Evolutionary conservation across 768 basidiomycete genomes (phyloP), one percentile per base, ranked within the genome.

Genomic region (Antrodiella citrinella): DNA sequence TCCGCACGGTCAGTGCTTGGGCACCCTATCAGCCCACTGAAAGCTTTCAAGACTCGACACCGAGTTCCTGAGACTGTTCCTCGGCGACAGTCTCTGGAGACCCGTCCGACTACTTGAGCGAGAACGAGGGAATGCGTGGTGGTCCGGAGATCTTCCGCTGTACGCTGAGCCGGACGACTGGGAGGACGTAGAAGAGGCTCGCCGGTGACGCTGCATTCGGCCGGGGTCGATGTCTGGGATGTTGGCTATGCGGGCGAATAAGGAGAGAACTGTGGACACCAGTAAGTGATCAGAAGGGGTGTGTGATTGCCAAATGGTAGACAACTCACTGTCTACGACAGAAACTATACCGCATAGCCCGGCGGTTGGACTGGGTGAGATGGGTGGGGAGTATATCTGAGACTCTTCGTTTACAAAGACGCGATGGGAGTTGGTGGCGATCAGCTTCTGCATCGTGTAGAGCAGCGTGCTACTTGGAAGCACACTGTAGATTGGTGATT

Each of bases 401-500:
- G 76, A 71, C 47, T 90, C 86, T 48, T 77, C 76, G 2, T 81
- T 84, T 19, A 91, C 79, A 60, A 91, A 91, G 10, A 91, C 72
- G 23, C 89, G 78, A 59, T 90, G 88, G 0, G 89, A 72, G 85
- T 55, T 59, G 91, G 88, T 91, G 2, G 89, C 87, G 20, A 91
- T 75, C 7, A 91, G 71, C 62, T 91, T 91, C 65, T 90, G 78
- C 49, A 89, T 81, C 0, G 86, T 81, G 63, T 82, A 87, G 11
- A 74, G 72, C 3, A 91, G 71, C 4, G 78, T 73, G 57, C 73
- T 84, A 41, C 73, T 77, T 0, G 83, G 77, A 24, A 76, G 71
- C 19, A 90, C 84, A 45, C 85, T 86, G 62, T 89, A 91, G 0
- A 89, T 89, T 86, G 63, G 89, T 67, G 82, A 90, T 66, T 76